Evolutionary conservation across 2,329 filamentous ascomycete genomes (phyloP).

Genomic region (Pestalotiopsis sp.): DNA sequence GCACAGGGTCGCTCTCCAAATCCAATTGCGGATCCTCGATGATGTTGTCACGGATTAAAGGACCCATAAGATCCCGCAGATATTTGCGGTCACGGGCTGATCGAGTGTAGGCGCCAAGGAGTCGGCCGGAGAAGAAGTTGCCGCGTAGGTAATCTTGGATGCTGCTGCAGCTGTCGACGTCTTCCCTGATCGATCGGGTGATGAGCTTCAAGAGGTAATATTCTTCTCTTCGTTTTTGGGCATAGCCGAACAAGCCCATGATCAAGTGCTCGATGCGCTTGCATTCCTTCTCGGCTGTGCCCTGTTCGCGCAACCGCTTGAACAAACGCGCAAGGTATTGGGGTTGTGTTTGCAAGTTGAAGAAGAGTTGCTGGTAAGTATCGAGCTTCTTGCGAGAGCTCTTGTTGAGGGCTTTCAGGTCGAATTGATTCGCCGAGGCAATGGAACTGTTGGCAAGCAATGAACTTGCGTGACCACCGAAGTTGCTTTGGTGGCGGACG

Average conservation of each 20-base stretch:
- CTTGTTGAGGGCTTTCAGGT: constrained; percentile 97
- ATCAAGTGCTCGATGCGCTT: constrained; percentile 91
- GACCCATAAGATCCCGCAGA: constrained; percentile 81
- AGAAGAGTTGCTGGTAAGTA: constrained; percentile 96
- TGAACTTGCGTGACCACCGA: constrained; percentile 84
- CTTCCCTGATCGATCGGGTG: constrained; percentile 79
- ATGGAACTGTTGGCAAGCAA: constrained; percentile 89
- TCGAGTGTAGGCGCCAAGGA: constrained; percentile 84
- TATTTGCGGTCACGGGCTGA: constrained; percentile 93
- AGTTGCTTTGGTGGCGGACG: constrained; percentile 94
- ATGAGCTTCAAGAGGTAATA: constrained; percentile 95
- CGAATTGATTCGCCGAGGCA: constrained; percentile 87
- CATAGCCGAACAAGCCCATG: constrained; percentile 96
- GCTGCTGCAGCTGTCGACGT: constrained; percentile 72
- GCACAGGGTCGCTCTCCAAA: constrained; percentile 94
- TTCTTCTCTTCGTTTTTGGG: constrained; percentile 94
- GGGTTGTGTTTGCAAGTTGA: constrained; percentile 93
- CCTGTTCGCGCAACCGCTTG: constrained; percentile 79
- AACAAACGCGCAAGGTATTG: constrained; percentile 92
- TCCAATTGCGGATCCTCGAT: constrained; percentile 90
- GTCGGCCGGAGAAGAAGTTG: constrained; percentile 90
- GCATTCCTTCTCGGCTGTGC: constrained; percentile 86
- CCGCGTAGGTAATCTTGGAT: constrained; percentile 86
- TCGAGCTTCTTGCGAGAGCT: constrained; percentile 93
- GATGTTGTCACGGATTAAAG: constrained; percentile 87